Evolutionary conservation across 352 stramenopile genomes (phyloP).

Genomic region (Globisporangium sylvaticum): DNA sequence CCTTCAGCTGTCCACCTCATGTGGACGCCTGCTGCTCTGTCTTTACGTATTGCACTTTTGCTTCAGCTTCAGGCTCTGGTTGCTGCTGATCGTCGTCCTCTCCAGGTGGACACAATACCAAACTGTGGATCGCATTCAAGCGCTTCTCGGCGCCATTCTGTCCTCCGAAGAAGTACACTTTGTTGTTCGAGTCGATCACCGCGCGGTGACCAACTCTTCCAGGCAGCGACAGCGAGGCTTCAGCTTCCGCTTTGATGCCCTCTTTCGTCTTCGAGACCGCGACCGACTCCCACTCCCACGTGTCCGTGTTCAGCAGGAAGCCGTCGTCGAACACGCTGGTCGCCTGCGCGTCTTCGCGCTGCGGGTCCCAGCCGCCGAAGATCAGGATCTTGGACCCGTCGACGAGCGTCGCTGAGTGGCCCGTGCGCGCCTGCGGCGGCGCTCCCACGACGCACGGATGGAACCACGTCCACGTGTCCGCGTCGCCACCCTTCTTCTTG

Average conservation of each 20-base stretch:
- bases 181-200: constrained; percentile 52
- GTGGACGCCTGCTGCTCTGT: background rate
- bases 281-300: constrained; percentile 87
- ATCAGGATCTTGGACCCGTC: constrained; percentile 86
- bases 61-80: constrained; percentile 8
- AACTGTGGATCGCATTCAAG: constrained; percentile 71
- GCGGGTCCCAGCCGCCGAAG: constrained; percentile 93
- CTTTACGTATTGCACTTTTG: background rate
- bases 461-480: constrained; percentile 81
- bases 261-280: constrained; percentile 21
- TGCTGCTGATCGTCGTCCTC: constrained; percentile 1
- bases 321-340: constrained; percentile 84
- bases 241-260: constrained; percentile 16
- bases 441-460: constrained; percentile 76
- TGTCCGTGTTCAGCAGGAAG: constrained; percentile 89
- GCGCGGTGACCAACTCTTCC: constrained; percentile 86
- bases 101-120: constrained; percentile 27
- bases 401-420: constrained; percentile 87
- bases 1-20: background rate
- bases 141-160: constrained; percentile 78
- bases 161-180: constrained; percentile 86
- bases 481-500: constrained; percentile 35
- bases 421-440: constrained; percentile 77
- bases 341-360: constrained; percentile 37
- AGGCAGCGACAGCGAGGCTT: constrained; percentile 17